A percentile compares a stretch with the other conserved stretches of the same genome.
Evolutionary conservation across 2,329 filamentous ascomycete species (phyloP).

Genomic region (Moelleriella libera): DNA sequence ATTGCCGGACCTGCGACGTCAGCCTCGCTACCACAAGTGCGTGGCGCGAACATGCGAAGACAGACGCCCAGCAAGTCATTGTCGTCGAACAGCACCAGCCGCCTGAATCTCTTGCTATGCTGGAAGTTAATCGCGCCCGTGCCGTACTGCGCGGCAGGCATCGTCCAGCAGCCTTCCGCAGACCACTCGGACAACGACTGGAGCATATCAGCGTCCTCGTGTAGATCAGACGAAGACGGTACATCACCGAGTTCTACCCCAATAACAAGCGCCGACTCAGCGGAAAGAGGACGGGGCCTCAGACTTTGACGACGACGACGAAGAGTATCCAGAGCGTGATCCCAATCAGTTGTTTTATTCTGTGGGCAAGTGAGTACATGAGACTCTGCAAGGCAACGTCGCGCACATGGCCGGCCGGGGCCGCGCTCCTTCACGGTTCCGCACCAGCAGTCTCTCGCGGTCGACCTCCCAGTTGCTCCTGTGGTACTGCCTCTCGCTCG

Average conservation of each 20-base stretch:
- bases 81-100: no score
- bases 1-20: not conserved
- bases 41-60: not conserved
- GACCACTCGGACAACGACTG: no score
- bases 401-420: not conserved
- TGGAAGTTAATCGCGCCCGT: not conserved
- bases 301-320: no score
- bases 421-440: not conserved
- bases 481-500: conserved; percentile 26
- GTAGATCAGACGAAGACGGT: no score
- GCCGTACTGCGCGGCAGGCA: no score
- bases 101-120: not conserved
- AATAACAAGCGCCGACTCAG: no score
- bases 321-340: no score
- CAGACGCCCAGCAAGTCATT: not conserved
- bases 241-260: no score
- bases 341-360: not conserved
- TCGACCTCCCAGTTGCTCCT: not conserved
- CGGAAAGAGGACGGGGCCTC: no score
- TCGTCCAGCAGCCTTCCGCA: no score
- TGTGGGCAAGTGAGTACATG: not conserved
- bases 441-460: not conserved
- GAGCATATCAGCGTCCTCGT: no score
- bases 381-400: not conserved
- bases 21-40: not conserved